A percentile compares a stretch with the other conserved stretches of the same genome.
These are phyloP conservation scores for Centaurea solstitialis DNA, from an alignment of 129 eudicot species.

Conservation along the genomic window DNA sequence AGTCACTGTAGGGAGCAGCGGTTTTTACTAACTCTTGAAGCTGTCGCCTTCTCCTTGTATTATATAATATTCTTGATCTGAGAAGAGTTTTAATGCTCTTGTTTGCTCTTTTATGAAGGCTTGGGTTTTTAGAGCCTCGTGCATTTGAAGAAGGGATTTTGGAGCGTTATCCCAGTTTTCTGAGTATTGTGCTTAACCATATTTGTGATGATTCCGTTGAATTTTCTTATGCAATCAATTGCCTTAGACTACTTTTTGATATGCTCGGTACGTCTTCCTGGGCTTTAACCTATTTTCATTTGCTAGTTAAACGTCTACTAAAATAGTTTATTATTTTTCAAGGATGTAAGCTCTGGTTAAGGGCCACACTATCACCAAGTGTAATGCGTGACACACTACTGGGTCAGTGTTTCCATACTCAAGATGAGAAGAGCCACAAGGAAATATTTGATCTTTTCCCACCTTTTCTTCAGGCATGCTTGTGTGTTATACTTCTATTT, in stretches of 20 bases:
- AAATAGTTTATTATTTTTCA: conserved; percentile 14
- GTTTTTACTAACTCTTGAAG: conserved; percentile 24
- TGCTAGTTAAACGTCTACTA: background rate
- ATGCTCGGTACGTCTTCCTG: conserved; percentile 71
- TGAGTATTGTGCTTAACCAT: conserved; percentile 85
- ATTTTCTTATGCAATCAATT: conserved; percentile 90
- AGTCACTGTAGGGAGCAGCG: conserved; percentile 86
- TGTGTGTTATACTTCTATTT: conserved; percentile 10
- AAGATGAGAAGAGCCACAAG: conserved; percentile 92
- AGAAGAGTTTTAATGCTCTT: background rate
- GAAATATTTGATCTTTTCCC: conserved; percentile 95
- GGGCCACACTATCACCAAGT: conserved; percentile 83
- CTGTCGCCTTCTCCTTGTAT: conserved; percentile 10
- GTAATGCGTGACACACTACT: conserved; percentile 89
- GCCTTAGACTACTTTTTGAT: conserved; percentile 81
- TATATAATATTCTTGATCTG: conserved; percentile 24
- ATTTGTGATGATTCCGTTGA: conserved; percentile 86
- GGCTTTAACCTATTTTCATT: conserved; percentile 1
- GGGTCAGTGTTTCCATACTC: conserved; percentile 96
- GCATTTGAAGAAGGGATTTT: conserved; percentile 98
- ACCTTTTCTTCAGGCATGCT: conserved; percentile 84
- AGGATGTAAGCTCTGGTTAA: conserved; percentile 97
- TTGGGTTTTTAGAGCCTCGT: conserved; percentile 90
- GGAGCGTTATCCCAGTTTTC: conserved; percentile 86
- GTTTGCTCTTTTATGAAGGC: conserved; percentile 51